Base-by-base conservation (phyloP, 306 rosid genomes). In the Prunus mume region DNA sequence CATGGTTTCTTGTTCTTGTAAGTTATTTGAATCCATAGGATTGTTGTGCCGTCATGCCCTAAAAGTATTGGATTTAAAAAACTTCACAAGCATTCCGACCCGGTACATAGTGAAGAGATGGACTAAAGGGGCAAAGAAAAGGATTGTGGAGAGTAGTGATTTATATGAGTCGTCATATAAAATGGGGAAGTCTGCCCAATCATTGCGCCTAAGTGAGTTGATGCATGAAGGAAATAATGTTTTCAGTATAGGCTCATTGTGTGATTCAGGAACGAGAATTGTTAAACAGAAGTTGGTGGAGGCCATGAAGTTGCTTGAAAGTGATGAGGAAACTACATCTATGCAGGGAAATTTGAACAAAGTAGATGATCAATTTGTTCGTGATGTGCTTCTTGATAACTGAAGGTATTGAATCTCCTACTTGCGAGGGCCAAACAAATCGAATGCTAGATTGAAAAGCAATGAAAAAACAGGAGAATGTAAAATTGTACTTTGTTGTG, bases 1-100 rank as follows among this genome's bases (percentile, higher is more conserved):
- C 9, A 3, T 5, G 41, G 27, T 76, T 54, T 76, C 15, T 14
- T 76, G 80, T 67, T 76, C 73, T 41, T 76, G 74, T 12, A 76
- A 76, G 73, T 52, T 66, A 19, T 66, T 76, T 67, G 73, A 76
- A 55, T 65, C 67, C 12, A 65, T 55, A 12, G 74, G 80, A n/a
- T 10, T 76, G 56, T 56, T 76, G 67, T 76, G 80, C 69, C 73
- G 45, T 41, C 80, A 76, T 76, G 66, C 74, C 47, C 49, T 76
- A 28, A 76, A 67, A 56, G 73, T 76, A 3, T 56, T 66, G 65
- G 73, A 52, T 66, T 46, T 76, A 3, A 66, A 76, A 32, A 66
- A 76, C 61, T 10, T 76, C 54, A 76, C 19, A 1, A 51, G 73
- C 67, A 52, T 76, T 28, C 80, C 80, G 1, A 32, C 41, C 9